phyloP scores from a whole-genome alignment of 2,329 filamentous ascomycete species.

The Purpureocillium lavendulum region DNA sequence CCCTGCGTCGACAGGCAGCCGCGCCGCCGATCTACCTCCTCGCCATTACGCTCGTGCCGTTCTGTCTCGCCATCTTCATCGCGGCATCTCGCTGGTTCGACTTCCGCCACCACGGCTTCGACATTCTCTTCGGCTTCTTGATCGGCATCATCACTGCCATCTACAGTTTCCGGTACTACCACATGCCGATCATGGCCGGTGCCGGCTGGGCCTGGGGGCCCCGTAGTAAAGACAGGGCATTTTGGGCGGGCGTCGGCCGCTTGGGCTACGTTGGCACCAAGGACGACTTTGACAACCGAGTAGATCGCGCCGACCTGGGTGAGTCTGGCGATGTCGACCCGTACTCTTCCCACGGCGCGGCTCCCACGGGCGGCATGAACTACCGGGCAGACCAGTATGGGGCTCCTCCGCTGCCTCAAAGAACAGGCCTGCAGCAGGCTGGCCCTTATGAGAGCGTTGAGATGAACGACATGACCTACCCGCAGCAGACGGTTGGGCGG shows the following conservation, averaged over 20 bases:
- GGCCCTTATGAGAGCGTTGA: conserved; percentile 23
- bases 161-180: conserved; percentile 78
- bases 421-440: not conserved
- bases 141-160: conserved; percentile 66
- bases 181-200: conserved; percentile 64
- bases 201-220: conserved; percentile 88
- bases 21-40: conserved; percentile 76
- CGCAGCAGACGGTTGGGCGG: not conserved
- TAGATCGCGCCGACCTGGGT: conserved; percentile 14
- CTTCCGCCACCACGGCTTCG: conserved; percentile 86
- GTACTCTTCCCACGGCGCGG: not conserved
- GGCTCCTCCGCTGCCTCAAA: no score
- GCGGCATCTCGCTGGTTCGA: conserved; percentile 81
- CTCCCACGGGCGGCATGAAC: conserved; percentile 5
- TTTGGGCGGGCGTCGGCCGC: conserved; percentile 65
- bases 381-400: conserved; percentile 6
- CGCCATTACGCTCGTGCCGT: conserved; percentile 59
- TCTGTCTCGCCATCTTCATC: conserved; percentile 71
- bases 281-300: conserved; percentile 13
- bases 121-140: conserved; percentile 76
- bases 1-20: conserved; percentile 60
- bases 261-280: conserved; percentile 44
- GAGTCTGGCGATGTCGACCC: conserved; percentile 16
- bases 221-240: conserved; percentile 62
- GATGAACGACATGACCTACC: conserved; percentile 12